Evolutionary conservation across 495 filamentous ascomycete species (phyloP), one percentile per base, ranked within the genome.

Genomic region (Penicillium daleae): DNA sequence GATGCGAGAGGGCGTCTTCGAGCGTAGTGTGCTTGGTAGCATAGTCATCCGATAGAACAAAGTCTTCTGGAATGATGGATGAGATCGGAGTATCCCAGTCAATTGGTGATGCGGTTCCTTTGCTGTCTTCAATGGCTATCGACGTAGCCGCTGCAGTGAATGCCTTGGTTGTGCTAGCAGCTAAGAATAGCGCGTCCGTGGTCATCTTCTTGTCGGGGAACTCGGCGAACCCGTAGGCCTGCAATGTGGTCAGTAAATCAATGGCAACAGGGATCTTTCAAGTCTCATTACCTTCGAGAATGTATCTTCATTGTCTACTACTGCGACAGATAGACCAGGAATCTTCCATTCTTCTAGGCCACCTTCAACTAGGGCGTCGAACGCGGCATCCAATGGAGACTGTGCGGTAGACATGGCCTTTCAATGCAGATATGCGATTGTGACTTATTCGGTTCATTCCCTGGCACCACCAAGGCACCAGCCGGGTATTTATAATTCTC

Each of bases 121-220:
- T 65, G 42, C 71, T 71, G 12, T 80, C 76, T 17, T 79, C 74
- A 46, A 87, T 77, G 0, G 80, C 71, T 3, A 81, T 66, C 3
- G 83, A 79, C 0, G 83, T 63, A 26, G 75, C 71, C 12, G 85
- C 82, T 1, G 79, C 79, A 9, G 81, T 83, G 71, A 85, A 85
- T 1, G 83, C 81, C 67, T 87, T 87, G 24, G 82, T 86, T 1
- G 84, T 87, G 64, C 81, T 84, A 46, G 76, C 60, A 5, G 68
- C 65, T 40, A 72, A 71, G 66, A 81, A 81, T 13, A 81, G 71
- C 10, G 78, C 74, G 22, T 78, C 71, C 10, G 78, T 72, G 7
- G 81, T 84, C 37, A 83, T 81, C 5, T 69, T 71, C 4, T 68
- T 75, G 39, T 73, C 69, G 2, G 78, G 74, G 44, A 75, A 55